A percentile compares a stretch with the other conserved stretches of the same genome.
These are phyloP conservation scores for Theileria orientalis DNA, from an alignment of 169 alveolate species.

Conservation along the genomic window DNA sequence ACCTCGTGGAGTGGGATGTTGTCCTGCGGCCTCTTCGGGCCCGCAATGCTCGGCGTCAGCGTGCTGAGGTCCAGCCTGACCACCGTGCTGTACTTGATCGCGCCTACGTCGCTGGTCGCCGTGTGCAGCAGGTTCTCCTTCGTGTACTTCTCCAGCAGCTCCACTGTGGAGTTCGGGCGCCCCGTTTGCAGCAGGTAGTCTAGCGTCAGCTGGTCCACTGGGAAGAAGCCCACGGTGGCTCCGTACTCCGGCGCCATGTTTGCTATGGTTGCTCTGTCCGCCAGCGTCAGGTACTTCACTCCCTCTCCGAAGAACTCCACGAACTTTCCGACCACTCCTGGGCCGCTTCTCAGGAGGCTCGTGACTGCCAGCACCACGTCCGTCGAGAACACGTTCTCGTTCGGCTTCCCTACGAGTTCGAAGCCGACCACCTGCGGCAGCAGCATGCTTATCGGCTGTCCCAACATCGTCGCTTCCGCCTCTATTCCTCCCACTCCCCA, in stretches of 20 bases:
- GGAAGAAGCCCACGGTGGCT: slow-evolving; percentile 96
- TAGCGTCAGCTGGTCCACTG: slow-evolving; percentile 89
- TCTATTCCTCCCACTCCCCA: slow-evolving; percentile 98
- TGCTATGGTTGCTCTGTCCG: slow-evolving; percentile 94
- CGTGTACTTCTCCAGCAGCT: slow-evolving; percentile 82
- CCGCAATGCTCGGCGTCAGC: slow-evolving; percentile 91
- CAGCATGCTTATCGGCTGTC: slow-evolving; percentile 94
- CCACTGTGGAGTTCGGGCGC: slow-evolving; percentile 82
- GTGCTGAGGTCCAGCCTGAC: slow-evolving; percentile 86
- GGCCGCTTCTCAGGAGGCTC: slow-evolving; percentile 86
- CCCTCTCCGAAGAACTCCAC: slow-evolving; percentile 95
- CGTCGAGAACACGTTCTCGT: slow-evolving; percentile 87
- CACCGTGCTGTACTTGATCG: slow-evolving; percentile 71
- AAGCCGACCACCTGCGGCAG: slow-evolving; percentile 96
- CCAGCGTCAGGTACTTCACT: slow-evolving; percentile 81
- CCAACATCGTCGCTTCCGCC: slow-evolving; percentile 98
- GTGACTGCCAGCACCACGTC: slow-evolving; percentile 90
- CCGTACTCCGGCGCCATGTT: slow-evolving; percentile 98
- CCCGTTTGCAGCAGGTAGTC: slow-evolving; percentile 89
- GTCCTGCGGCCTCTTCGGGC: slow-evolving; percentile 98
- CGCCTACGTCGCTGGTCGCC: slow-evolving; percentile 41
- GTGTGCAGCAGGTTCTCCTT: slow-evolving; percentile 57
- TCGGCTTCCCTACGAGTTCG: slow-evolving; percentile 88
- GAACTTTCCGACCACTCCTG: slow-evolving; percentile 95
- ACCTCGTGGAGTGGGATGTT: slow-evolving; percentile 84